phyloP scores from a whole-genome alignment of 2,329 filamentous ascomycete species.

The Metarhizium sp. region DNA sequence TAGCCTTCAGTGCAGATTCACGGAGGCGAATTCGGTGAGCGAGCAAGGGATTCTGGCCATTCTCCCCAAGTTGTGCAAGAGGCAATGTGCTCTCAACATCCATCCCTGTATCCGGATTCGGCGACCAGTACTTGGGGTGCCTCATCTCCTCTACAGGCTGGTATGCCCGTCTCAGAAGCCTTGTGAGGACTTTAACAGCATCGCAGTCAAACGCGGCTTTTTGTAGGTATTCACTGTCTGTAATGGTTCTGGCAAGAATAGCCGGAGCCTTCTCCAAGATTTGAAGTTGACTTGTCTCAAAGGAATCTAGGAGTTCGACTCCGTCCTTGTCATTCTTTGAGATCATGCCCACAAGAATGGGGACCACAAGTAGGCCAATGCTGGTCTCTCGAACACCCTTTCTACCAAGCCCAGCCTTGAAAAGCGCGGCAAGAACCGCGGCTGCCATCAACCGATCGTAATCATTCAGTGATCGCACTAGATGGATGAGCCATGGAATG shows the following conservation, averaged over 20 bases:
- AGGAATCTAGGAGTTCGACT: slow-evolving; percentile 24
- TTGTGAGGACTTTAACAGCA: slow-evolving; percentile 36
- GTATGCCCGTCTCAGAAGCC: slow-evolving; percentile 42
- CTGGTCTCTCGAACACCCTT: slow-evolving; percentile 51
- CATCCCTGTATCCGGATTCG: slow-evolving; percentile 24
- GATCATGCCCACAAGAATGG: slow-evolving; percentile 58
- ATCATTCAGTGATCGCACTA: slow-evolving; percentile 48
- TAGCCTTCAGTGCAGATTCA: slow-evolving; percentile 64
- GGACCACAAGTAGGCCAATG: slow-evolving; percentile 59
- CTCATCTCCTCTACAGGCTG: slow-evolving; percentile 27
- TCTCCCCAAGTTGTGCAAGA: slow-evolving; percentile 43
- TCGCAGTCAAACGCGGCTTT: slow-evolving; percentile 65
- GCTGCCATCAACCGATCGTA: slow-evolving; percentile 59
- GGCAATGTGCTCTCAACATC: slow-evolving; percentile 23
- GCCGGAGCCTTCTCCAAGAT: slow-evolving; percentile 64
- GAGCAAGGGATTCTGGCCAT: slow-evolving; percentile 49
- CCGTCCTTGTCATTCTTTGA: slow-evolving; percentile 34
- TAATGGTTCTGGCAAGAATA: slow-evolving; percentile 68
- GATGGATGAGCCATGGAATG: slow-evolving; percentile 62
- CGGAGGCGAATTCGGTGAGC: slow-evolving; percentile 67
- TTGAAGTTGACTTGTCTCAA: slow-evolving; percentile 23
- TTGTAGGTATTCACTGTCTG: slow-evolving; percentile 71
- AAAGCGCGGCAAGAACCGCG: slow-evolving; percentile 59
- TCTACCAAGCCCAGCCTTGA: slow-evolving; percentile 56
- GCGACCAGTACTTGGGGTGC: slow-evolving; percentile 29